Base-by-base conservation (phyloP, 2,329 filamentous ascomycete species). In the Penicillium sp. region DNA sequence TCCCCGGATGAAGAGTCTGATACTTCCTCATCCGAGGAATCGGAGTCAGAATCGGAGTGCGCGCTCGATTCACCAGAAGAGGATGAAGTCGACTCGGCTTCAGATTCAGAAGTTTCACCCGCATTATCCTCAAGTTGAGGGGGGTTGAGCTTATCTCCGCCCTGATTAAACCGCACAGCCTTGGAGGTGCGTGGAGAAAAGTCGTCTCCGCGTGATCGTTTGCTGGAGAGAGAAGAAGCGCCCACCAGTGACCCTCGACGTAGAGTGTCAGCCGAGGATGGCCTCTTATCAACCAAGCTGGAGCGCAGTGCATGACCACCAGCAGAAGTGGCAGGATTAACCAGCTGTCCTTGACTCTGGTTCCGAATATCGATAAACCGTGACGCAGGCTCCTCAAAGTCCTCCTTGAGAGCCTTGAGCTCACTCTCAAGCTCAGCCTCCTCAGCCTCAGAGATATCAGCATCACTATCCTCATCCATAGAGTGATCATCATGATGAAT, bases 381-480 rank as follows among this genome's bases (percentile, higher is more conserved):
- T 32, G 60, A 57, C 4, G 20, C 44, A 29, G 58, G 46, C 21
- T 56, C 61, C 37, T 69, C 67, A 50, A 75, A 73, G 33, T 80
- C 77, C 5, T 75, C 68, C 32, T 70, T 68, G 1, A 80, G 60
- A 21, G 73, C 72, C 39, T 75, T 67, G n/a, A 80, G 65, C 49
- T 81, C 78, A 21, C 78, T 70, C 10, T 66, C 65, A 3, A 78
- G 54, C 47, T 78, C 72, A 17, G 72, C 72, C 13, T 63, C 66
- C 12, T 71, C 68, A 29, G 59, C 45, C 4, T 71, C 72, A 20
- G 63, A 66, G 21, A 56, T 47, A 7, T 67, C 64, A 5, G 48
- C 56, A 33, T 70, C 70, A 23, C 68, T 69, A 3, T 72, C 68
- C 39, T 62, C 56, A 43, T 67, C 62, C 2, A 64, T 58, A 8